phyloP scores from a whole-genome alignment of 768 basidiomycete genomes.

The Mycena capillaripes region DNA sequence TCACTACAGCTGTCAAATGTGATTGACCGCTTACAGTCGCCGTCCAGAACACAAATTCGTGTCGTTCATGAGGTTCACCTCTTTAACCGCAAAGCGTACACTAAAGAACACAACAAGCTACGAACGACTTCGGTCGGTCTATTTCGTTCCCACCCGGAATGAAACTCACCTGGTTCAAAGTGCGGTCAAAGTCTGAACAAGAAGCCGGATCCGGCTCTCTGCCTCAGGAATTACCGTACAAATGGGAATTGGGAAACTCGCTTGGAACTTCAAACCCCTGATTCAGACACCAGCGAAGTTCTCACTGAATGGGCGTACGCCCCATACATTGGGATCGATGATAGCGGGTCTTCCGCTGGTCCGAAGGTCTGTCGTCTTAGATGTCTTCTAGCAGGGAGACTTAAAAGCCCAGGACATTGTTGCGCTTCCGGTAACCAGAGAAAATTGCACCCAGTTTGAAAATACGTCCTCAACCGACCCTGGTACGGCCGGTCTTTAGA shows the following conservation, averaged over 20 bases:
- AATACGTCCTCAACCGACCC: conserved; percentile 19
- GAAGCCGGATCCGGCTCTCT: conserved; percentile 36
- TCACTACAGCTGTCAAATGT: conserved; percentile 4
- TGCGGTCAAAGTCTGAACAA: conserved; percentile 38
- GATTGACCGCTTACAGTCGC: background rate
- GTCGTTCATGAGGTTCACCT: conserved; percentile 48
- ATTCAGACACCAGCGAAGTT: conserved; percentile 10
- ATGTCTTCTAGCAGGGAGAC: background rate
- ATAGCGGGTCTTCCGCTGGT: conserved; percentile 40
- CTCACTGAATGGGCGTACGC: conserved; percentile 47
- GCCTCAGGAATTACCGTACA: conserved; percentile 38
- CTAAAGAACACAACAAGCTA: conserved; percentile 42
- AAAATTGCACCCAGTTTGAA: conserved; percentile 37
- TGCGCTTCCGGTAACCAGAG: conserved; percentile 48
- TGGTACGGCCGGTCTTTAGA: background rate
- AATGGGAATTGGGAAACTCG: conserved; percentile 50
- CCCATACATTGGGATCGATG: conserved; percentile 45
- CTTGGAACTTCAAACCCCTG: conserved; percentile 40
- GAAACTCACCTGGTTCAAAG: conserved; percentile 9
- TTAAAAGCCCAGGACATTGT: conserved; percentile 44
- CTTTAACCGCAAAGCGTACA: conserved; percentile 47
- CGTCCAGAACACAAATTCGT: conserved; percentile 49
- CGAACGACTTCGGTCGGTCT: conserved; percentile 40
- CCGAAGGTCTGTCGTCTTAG: conserved; percentile 43
- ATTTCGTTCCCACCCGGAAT: background rate